A percentile compares a stretch with the other conserved stretches of the same genome.
These are phyloP conservation scores for Gomphus bonarii DNA, from an alignment of 1,284 basidiomycete species.

Conservation along the genomic window DNA sequence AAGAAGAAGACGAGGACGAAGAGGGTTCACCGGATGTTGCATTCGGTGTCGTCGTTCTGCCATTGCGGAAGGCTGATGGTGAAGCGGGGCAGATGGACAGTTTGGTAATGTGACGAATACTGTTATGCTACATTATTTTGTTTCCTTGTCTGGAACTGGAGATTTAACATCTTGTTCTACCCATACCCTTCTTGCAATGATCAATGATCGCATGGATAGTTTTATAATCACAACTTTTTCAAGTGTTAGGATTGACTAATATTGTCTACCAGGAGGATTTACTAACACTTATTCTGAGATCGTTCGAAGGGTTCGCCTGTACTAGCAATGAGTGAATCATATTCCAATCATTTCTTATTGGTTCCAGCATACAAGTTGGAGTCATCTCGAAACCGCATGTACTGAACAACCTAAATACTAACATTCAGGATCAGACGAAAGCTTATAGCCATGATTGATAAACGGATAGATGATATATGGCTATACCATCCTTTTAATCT, in stretches of 20 bases:
- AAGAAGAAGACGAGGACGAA: neutral
- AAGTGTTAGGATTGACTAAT: no score
- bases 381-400: no score
- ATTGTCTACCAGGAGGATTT: no score
- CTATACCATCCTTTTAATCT: neutral
- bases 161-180: neutral
- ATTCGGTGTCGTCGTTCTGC: slow-evolving; percentile 2
- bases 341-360: no score
- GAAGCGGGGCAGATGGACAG: neutral
- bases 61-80: neutral
- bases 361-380: no score
- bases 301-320: no score
- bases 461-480: neutral
- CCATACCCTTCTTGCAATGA: neutral
- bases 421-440: neutral
- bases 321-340: no score
- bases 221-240: no score
- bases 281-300: no score
- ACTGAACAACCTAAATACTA: neutral
- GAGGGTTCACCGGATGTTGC: slow-evolving; percentile 8
- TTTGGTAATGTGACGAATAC: neutral
- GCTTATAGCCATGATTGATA: neutral
- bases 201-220: no score
- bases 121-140: neutral
- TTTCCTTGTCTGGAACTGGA: neutral